Percentiles rank a stretch among this genome's conserved stretches.
phyloP scores from a whole-genome alignment of 2,329 filamentous ascomycete species.

The Grosmannia penicillata region DNA sequence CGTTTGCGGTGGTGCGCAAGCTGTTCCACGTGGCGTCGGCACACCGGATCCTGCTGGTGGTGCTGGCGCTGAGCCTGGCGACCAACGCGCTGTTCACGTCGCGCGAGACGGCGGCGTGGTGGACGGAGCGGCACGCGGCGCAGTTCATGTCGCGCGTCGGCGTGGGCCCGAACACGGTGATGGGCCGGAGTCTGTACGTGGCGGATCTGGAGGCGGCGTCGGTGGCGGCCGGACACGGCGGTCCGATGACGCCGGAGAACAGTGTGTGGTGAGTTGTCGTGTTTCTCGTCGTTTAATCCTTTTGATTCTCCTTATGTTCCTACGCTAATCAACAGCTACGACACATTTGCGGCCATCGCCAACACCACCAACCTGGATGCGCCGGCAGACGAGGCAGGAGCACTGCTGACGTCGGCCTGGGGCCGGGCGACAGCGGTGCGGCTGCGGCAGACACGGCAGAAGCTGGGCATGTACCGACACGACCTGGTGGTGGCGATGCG shows the following conservation, averaged over 20 bases:
- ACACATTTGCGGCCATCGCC: conserved; percentile 45
- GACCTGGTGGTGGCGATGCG: conserved; percentile 83
- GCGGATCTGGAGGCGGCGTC: conserved; percentile 59
- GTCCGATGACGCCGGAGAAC: background rate
- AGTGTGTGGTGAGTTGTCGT: background rate
- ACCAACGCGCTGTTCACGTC: conserved; percentile 65
- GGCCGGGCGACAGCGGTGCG: conserved; percentile 45
- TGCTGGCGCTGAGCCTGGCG: conserved; percentile 54
- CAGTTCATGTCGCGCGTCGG: conserved; percentile 73
- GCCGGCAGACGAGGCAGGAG: conserved; percentile 36
- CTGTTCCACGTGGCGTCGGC: conserved; percentile 55
- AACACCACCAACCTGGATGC: conserved; percentile 43
- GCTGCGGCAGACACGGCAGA: conserved; percentile 66
- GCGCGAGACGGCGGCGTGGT: conserved; percentile 63
- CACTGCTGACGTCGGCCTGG: conserved; percentile 27
- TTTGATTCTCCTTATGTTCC: background rate
- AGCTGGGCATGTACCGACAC: conserved; percentile 71
- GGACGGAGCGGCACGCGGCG: conserved; percentile 65
- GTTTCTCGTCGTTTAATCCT: too few relatives aligned
- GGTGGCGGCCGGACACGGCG: conserved; percentile 12
- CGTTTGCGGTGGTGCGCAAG: conserved; percentile 49
- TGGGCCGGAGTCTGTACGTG: conserved; percentile 78
- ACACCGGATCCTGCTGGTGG: conserved; percentile 55
- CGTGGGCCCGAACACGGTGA: conserved; percentile 60
- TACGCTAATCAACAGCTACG: conserved; percentile 26